These are phyloP conservation scores for Tolypocladium endophyticum DNA, from an alignment of 2,329 filamentous ascomycete species.

Conservation along the genomic window DNA sequence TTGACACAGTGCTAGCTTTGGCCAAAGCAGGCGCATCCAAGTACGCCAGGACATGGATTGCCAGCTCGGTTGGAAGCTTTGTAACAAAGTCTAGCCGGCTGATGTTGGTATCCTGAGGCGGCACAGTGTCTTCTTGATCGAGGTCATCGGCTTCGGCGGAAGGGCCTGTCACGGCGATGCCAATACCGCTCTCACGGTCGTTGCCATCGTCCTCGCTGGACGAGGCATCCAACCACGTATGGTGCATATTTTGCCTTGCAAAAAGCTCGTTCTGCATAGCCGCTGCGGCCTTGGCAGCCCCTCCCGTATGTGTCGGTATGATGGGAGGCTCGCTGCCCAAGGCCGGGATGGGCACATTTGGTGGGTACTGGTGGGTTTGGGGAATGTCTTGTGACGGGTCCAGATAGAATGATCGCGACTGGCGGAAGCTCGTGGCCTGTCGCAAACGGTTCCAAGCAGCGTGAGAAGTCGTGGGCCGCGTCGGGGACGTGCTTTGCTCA, in stretches of 20 bases:
- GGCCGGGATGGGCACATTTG: slow-evolving; percentile 33
- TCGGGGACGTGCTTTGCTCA: slow-evolving; percentile 14
- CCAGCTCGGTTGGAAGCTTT: slow-evolving; percentile 44
- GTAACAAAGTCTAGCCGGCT: slow-evolving; percentile 48
- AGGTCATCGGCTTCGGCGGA: slow-evolving; percentile 25
- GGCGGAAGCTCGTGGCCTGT: slow-evolving; percentile 39
- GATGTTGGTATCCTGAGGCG: slow-evolving; percentile 28
- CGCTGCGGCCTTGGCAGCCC: slow-evolving; percentile 50
- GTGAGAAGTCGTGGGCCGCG: slow-evolving; percentile 35
- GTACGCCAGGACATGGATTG: slow-evolving; percentile 46
- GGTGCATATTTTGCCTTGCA: slow-evolving; percentile 23
- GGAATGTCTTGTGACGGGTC: slow-evolving; percentile 17
- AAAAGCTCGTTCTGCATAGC: slow-evolving; percentile 47
- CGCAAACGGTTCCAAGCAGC: slow-evolving; percentile 40
- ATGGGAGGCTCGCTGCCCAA: slow-evolving; percentile 44
- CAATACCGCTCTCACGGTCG: slow-evolving; percentile 55
- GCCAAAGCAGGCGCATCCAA: slow-evolving; percentile 43
- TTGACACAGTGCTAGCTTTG: slow-evolving; percentile 39
- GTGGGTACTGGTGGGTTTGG: slow-evolving; percentile 18
- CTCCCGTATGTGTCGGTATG: slow-evolving; percentile 48
- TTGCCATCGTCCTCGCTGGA: slow-evolving; percentile 33
- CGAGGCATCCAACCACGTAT: slow-evolving; percentile 29
- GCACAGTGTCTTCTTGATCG: slow-evolving; percentile 18
- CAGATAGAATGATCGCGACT: slow-evolving; percentile 33
- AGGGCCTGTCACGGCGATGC: slow-evolving; percentile 41